phyloP scores from a whole-genome alignment of 306 rosid genomes.

The Sindora glabra region DNA sequence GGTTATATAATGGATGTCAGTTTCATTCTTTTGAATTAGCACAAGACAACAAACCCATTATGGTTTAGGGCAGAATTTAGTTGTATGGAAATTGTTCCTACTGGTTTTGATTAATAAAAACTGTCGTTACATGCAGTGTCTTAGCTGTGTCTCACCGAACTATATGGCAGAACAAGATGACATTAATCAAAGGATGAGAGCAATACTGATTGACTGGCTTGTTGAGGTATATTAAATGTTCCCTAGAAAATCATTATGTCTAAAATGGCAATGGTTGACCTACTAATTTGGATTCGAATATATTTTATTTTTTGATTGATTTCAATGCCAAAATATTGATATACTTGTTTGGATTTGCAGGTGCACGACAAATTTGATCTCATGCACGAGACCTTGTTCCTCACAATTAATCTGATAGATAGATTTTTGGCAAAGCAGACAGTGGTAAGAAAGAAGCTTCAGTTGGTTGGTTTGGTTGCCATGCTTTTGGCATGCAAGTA shows the following conservation, averaged over 20 bases:
- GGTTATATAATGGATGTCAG: neutral
- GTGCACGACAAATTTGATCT: constrained; percentile 97
- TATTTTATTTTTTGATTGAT: neutral
- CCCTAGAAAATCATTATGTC: constrained; percentile 11
- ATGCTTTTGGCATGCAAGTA: constrained; percentile 98
- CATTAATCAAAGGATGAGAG: constrained; percentile 93
- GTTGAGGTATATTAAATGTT: constrained; percentile 56
- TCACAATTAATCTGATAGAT: constrained; percentile 70
- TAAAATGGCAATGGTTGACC: constrained; percentile 13
- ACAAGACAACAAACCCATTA: no score
- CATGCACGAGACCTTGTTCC: constrained; percentile 85
- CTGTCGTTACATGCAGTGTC: constrained; percentile 37
- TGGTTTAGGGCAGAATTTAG: neutral
- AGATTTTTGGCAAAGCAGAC: constrained; percentile 61
- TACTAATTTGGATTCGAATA: neutral
- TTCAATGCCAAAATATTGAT: neutral
- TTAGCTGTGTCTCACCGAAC: constrained; percentile 50
- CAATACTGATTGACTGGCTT: constrained; percentile 94
- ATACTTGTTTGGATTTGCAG: constrained; percentile 32
- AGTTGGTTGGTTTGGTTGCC: constrained; percentile 91
- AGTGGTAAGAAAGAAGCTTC: constrained; percentile 85
- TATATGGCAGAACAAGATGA: constrained; percentile 73
- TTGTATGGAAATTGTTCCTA: neutral
- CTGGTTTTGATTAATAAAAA: constrained; percentile 9
- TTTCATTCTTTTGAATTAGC: neutral